These are phyloP conservation scores for Leptographium lundbergii DNA, from an alignment of 2,329 filamentous ascomycete genomes.

Conservation along the genomic window DNA sequence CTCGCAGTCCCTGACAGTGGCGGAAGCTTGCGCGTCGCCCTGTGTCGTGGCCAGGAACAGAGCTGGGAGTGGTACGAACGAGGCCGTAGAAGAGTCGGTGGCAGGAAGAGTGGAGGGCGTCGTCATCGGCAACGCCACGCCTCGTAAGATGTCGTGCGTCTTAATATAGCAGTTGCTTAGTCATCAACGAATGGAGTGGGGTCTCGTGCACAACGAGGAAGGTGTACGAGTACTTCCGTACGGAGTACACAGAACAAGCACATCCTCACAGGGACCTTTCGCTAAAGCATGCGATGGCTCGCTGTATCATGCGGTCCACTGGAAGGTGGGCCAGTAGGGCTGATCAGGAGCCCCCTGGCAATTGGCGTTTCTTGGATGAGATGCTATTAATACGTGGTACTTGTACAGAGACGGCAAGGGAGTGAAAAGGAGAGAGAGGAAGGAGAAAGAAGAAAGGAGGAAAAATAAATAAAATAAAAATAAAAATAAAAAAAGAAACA, in stretches of 20 bases:
- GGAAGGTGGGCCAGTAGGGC: background rate
- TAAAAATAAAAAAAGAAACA: background rate
- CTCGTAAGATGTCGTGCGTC: background rate
- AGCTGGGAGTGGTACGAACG: too few relatives aligned
- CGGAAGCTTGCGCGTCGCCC: background rate
- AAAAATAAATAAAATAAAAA: background rate
- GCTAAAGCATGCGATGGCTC: background rate
- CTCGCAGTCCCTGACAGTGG: background rate
- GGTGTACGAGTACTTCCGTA: too few relatives aligned
- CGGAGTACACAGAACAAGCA: too few relatives aligned
- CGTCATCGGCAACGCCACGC: background rate
- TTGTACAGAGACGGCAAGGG: background rate
- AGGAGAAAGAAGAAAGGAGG: background rate
- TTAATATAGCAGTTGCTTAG: too few relatives aligned
- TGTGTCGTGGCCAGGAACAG: background rate
- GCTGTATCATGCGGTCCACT: background rate
- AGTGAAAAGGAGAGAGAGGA: background rate
- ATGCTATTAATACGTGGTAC: too few relatives aligned
- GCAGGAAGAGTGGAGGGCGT: background rate
- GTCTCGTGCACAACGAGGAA: too few relatives aligned
- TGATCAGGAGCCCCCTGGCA: background rate
- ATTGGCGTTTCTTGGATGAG: background rate
- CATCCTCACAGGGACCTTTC: too few relatives aligned
- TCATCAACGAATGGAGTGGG: too few relatives aligned
- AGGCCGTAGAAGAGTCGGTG: background rate